Base-by-base conservation (phyloP, 164 flowering plant species). In the Vitis labrusca region DNA sequence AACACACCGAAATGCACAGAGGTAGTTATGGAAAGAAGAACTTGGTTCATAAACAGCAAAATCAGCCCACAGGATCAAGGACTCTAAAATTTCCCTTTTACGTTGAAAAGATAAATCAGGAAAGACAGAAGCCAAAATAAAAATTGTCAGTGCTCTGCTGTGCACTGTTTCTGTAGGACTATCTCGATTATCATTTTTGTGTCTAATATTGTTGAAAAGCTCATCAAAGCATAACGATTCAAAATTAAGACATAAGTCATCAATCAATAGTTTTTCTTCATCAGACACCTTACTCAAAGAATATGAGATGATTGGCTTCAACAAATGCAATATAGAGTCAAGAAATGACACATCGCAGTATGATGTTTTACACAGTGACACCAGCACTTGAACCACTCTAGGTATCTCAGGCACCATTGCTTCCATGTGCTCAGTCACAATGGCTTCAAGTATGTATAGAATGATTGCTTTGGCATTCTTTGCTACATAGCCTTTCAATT, bases 171-270 rank as follows among this genome's bases (percentile, higher is more conserved):
- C 79, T 17, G 63, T 16, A 65, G 74, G 19, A 64, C 61, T 19
- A 58, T 72, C 76, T 65, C 70, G 81, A 65, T 51, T 61, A 55
- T 81, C 82, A 61, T 58, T 76, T 72, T 76, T 66, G 63, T 61
- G 55, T 63, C 63, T 78, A 63, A 93, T 73, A 66, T 75, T 73
- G 55, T 19, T 61, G 62, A 91, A 80, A 69, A 93, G 88, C 71
- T 87, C 95, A 63, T 87, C 79, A 75, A 93, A 93, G 80, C 97
- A 93, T 66, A 91, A 75, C n/a, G 92, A 84, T 80, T 93, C 98
- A 76, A 91, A 89, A 80, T 81, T 86, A 64, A 83, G 80, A 76
- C 94, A 90, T 15, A 90, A 82, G 48, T 87, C 90, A 81, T 82
- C 89, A 61, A 54, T 74, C 68, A 79, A 78, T 27, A 71, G 29